Conservation (phyloP, 148 eudicot species). For the Gaultheria prostrata region DNA sequence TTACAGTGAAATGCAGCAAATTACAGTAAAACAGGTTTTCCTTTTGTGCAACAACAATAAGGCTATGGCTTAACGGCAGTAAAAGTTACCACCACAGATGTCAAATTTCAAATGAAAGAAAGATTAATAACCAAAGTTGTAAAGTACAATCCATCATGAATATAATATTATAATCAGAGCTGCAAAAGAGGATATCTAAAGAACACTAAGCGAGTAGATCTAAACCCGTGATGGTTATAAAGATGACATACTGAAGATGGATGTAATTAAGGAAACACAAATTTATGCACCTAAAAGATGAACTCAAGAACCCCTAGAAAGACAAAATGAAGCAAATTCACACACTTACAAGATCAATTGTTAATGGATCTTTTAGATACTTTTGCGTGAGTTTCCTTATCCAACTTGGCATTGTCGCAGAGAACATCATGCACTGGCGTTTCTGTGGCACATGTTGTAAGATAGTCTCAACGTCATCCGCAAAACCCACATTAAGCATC, state of each 20-base stretch:
- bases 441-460: constrained; percentile 57
- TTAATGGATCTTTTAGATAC: constrained; percentile 67
- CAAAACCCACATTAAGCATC: constrained; percentile 96
- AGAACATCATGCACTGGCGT: constrained; percentile 93
- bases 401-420: constrained; percentile 98
- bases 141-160: background rate
- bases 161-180: background rate
- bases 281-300: background rate
- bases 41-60: background rate
- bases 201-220: background rate
- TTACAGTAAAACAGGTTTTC: background rate
- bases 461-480: constrained; percentile 83
- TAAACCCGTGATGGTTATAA: background rate
- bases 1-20: background rate
- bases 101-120: background rate
- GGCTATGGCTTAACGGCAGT: background rate
- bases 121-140: background rate
- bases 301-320: background rate
- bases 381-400: constrained; percentile 67
- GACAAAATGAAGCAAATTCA: background rate
- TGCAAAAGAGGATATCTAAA: background rate
- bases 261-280: background rate
- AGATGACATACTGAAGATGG: background rate
- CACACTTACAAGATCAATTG: constrained; percentile 74
- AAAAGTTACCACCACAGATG: constrained; percentile 1